Conservation (phyloP, 331 rosid genomes). For the Telfairia occidentalis region DNA sequence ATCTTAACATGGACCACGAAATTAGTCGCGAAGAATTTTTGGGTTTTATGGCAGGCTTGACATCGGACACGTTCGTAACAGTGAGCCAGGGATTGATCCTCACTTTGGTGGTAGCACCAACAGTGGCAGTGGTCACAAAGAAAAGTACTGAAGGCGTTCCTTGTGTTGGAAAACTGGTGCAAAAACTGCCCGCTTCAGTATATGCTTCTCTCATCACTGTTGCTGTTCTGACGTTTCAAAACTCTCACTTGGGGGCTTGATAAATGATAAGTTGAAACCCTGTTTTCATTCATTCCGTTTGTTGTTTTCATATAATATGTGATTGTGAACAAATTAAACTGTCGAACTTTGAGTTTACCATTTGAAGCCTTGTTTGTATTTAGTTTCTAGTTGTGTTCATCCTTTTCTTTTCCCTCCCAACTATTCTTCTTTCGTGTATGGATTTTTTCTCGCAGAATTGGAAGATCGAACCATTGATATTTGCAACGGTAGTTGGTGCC, state of each 20-base stretch:
- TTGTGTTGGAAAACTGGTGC: conserved; percentile 63
- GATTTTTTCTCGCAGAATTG: too few species aligned
- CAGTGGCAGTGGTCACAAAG: conserved; percentile 73
- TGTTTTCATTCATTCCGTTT: background rate
- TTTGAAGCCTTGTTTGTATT: background rate
- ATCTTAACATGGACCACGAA: conserved; percentile 41
- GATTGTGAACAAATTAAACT: background rate
- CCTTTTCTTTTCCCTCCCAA: background rate
- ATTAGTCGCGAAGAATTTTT: conserved; percentile 52
- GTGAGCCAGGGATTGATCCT: conserved; percentile 57
- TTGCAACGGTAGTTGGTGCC: too few species aligned
- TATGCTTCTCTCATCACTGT: conserved; percentile 65
- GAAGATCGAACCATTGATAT: too few species aligned
- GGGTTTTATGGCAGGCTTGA: conserved; percentile 35
- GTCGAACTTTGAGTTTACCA: background rate
- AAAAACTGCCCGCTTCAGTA: conserved; percentile 52
- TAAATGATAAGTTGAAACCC: background rate
- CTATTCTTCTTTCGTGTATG: too few species aligned
- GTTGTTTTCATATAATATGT: background rate
- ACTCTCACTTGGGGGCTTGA: conserved; percentile 6
- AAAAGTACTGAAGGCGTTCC: conserved; percentile 80
- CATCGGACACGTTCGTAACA: conserved; percentile 38
- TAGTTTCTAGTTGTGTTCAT: background rate
- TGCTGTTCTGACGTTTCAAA: conserved; percentile 42
- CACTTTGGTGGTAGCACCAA: conserved; percentile 72